These are phyloP conservation scores for Cronartium quercuum DNA, from an alignment of 1,284 basidiomycete species.

Conservation along the genomic window DNA sequence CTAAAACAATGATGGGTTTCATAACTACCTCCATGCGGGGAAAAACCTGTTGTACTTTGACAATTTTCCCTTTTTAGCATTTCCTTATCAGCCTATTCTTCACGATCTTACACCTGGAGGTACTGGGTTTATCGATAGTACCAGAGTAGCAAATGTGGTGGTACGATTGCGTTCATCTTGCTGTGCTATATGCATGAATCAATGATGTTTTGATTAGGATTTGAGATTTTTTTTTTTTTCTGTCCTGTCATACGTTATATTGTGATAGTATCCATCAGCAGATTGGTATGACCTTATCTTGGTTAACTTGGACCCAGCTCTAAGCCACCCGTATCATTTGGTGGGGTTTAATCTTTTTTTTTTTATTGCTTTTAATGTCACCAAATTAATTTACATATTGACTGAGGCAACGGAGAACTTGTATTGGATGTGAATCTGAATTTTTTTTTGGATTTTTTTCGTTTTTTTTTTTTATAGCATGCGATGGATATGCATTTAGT, in stretches of 20 bases:
- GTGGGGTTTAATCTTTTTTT: neutral
- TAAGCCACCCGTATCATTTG: conserved; percentile 13
- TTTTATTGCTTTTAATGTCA: neutral
- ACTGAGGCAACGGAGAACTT: too few relatives aligned
- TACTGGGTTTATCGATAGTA: neutral
- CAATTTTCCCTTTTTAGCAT: neutral
- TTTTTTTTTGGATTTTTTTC: neutral
- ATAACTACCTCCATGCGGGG: too few relatives aligned
- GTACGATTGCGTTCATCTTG: neutral
- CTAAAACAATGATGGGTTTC: neutral
- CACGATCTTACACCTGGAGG: neutral
- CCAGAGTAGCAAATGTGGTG: neutral
- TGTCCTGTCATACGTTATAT: neutral
- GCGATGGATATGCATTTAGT: conserved; percentile 38
- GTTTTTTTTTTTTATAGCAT: neutral
- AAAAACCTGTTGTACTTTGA: too few relatives aligned
- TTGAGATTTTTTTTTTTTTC: neutral
- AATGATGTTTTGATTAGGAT: neutral
- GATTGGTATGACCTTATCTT: conserved; percentile 8
- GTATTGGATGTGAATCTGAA: neutral
- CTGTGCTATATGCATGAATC: neutral
- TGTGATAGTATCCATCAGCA: neutral
- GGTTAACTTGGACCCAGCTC: neutral
- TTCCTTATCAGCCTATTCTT: conserved; percentile 10
- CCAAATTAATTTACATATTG: neutral